A percentile compares a stretch with the other conserved stretches of the same genome.
These are phyloP conservation scores for Hypoxylon lenormandii DNA, from an alignment of 495 filamentous ascomycete species.

Conservation along the genomic window DNA sequence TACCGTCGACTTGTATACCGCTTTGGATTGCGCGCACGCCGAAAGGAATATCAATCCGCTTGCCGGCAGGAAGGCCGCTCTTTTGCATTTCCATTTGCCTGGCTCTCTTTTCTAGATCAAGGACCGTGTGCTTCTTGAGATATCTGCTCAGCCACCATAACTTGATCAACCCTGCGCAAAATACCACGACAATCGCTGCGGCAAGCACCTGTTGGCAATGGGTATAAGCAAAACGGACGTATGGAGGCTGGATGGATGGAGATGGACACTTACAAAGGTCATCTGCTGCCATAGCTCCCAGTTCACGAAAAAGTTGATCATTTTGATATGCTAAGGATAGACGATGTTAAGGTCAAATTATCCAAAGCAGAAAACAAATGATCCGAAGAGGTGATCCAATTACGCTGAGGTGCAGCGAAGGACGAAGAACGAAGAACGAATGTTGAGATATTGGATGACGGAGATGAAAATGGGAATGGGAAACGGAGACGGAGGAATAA, in stretches of 20 bases:
- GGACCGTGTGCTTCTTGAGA: constrained; percentile 71
- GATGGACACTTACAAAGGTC: constrained; percentile 76
- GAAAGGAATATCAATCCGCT: constrained; percentile 79
- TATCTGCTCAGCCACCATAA: constrained; percentile 72
- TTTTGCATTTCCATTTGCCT: constrained; percentile 67
- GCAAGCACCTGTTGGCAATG: constrained; percentile 57
- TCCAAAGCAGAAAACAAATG: constrained; percentile 50
- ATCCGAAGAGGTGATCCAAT: constrained; percentile 47
- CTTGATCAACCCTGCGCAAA: constrained; percentile 65
- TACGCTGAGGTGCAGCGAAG: constrained; percentile 7
- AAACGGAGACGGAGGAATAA: constrained; percentile 36
- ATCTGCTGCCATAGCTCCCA: constrained; percentile 94
- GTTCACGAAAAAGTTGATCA: constrained; percentile 72
- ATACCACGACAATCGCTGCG: constrained; percentile 63
- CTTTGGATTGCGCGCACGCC: constrained; percentile 88
- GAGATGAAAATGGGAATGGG: constrained; percentile 8
- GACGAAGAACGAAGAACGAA: constrained; percentile 40
- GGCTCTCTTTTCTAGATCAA: constrained; percentile 73
- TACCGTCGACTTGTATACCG: constrained; percentile 86
- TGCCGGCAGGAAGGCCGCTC: constrained; percentile 58
- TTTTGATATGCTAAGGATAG: constrained; percentile 50
- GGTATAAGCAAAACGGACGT: constrained; percentile 40
- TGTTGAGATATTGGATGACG: constrained; percentile 29
- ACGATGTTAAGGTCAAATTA: constrained; percentile 47
- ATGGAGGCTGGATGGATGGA: constrained; percentile 5